phyloP scores from a whole-genome alignment of 768 basidiomycete species.

The Gautieria morchelliformis region DNA sequence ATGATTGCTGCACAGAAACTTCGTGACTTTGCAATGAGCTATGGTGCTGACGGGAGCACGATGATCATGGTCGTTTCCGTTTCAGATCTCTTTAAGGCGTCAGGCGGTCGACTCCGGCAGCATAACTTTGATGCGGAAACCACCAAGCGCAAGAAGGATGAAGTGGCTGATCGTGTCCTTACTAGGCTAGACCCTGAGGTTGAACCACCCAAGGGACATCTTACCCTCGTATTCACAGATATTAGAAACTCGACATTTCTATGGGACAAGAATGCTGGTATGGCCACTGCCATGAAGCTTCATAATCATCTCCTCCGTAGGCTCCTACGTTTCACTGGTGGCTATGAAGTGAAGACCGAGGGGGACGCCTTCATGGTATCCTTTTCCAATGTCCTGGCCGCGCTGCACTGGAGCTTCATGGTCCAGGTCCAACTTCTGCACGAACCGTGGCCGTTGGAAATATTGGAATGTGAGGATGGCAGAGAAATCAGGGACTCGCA shows the following conservation, averaged over 20 bases:
- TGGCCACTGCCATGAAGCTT: constrained; percentile 85
- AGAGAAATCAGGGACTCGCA: constrained; percentile 60
- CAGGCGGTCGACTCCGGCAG: constrained; percentile 32
- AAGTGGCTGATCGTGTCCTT: constrained; percentile 47
- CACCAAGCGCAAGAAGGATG: constrained; percentile 33
- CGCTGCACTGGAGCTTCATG: constrained; percentile 82
- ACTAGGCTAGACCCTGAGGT: constrained; percentile 69
- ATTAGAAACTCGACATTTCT: constrained; percentile 94
- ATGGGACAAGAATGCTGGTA: constrained; percentile 94
- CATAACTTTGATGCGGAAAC: constrained; percentile 27
- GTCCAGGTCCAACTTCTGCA: constrained; percentile 78
- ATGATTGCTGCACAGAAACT: constrained; percentile 95
- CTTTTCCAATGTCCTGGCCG: constrained; percentile 81
- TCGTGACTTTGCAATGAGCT: constrained; percentile 92
- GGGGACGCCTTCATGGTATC: constrained; percentile 99
- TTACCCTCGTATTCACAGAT: constrained; percentile 95
- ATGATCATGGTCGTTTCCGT: constrained; percentile 98
- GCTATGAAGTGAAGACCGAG: constrained; percentile 99
- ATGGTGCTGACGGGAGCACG: constrained; percentile 84
- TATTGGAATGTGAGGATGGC: constrained; percentile 88
- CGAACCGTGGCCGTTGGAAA: constrained; percentile 86
- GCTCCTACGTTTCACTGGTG: constrained; percentile 80
- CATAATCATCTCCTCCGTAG: constrained; percentile 85
- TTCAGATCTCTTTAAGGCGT: constrained; percentile 57
- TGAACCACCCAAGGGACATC: constrained; percentile 71